Percentiles rank a stretch among this genome's conserved stretches.
Evolutionary conservation across 2,329 filamentous ascomycete genomes (phyloP).

Genomic region (Xylariaceae sp.): DNA sequence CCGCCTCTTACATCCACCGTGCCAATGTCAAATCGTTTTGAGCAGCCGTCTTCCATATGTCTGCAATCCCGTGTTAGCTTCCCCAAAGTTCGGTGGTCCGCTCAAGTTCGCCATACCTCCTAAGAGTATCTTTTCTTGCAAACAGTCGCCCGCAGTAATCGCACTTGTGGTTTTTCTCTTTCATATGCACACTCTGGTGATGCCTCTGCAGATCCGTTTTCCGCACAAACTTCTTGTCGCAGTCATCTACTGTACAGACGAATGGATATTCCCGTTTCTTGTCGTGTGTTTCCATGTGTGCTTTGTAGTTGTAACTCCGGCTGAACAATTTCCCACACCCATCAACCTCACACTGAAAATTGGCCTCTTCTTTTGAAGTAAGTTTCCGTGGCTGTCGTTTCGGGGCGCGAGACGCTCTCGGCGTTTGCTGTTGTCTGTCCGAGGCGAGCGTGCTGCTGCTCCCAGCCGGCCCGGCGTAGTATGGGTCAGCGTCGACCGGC

Average conservation of each 20-base stretch:
- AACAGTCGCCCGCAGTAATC: slow-evolving; percentile 68
- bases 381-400: slow-evolving; percentile 44
- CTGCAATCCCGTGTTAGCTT: slow-evolving; percentile 38
- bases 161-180: slow-evolving; percentile 66
- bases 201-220: slow-evolving; percentile 72
- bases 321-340: slow-evolving; percentile 77
- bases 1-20: slow-evolving; percentile 43
- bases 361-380: slow-evolving; percentile 66
- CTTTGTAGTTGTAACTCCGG: slow-evolving; percentile 80
- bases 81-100: neutral
- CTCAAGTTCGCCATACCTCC: slow-evolving; percentile 53
- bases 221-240: slow-evolving; percentile 73
- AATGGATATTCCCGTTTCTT: slow-evolving; percentile 68
- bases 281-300: slow-evolving; percentile 81
- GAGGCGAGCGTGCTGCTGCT: slow-evolving; percentile 24
- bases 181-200: slow-evolving; percentile 67
- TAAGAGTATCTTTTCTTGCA: slow-evolving; percentile 76
- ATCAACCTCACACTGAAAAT: slow-evolving; percentile 63
- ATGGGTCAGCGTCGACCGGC: slow-evolving; percentile 32
- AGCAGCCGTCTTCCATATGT: slow-evolving; percentile 73
- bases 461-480: slow-evolving; percentile 26
- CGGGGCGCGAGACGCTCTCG: slow-evolving; percentile 31
- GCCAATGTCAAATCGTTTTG: slow-evolving; percentile 59
- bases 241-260: slow-evolving; percentile 60
- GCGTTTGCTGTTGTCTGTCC: slow-evolving; percentile 27